phyloP scores from a whole-genome alignment of 257 asterid species.

The Oldenlandia corymbosa region DNA sequence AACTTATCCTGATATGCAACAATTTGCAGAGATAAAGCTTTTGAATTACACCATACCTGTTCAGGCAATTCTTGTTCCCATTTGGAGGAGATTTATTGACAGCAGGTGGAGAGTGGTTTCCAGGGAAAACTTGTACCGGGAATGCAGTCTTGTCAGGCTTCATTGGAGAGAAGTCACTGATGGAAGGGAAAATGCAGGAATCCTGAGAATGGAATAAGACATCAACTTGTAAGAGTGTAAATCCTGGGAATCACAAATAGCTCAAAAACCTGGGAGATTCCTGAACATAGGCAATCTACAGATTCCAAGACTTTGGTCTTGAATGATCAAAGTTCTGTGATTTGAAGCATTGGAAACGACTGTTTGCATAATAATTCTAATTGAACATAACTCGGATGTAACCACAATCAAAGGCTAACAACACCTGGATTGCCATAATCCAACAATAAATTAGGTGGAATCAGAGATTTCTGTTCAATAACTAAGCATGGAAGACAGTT shows the following conservation, averaged over 20 bases:
- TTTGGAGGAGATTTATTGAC: constrained; percentile 37
- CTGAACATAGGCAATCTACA: background rate
- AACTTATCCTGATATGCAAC: background rate
- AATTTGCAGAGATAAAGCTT: background rate
- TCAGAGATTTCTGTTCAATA: background rate
- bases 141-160: constrained; percentile 29
- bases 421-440: background rate
- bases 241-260: constrained; percentile 1
- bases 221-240: constrained; percentile 14
- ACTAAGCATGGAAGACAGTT: background rate
- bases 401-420: background rate
- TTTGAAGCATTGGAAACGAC: no score
- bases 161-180: constrained; percentile 51
- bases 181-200: constrained; percentile 44
- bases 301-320: background rate
- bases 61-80: constrained; percentile 17
- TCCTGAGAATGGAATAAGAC: constrained; percentile 37
- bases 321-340: no score
- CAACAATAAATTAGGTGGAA: background rate
- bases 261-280: background rate
- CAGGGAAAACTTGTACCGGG: constrained; percentile 34
- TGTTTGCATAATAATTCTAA: no score
- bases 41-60: constrained; percentile 28
- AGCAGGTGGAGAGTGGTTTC: constrained; percentile 44
- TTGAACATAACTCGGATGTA: background rate